Evolutionary conservation across 2,329 filamentous ascomycete genomes (phyloP).

Genomic region (Sporothrix pseudoabietina): DNA sequence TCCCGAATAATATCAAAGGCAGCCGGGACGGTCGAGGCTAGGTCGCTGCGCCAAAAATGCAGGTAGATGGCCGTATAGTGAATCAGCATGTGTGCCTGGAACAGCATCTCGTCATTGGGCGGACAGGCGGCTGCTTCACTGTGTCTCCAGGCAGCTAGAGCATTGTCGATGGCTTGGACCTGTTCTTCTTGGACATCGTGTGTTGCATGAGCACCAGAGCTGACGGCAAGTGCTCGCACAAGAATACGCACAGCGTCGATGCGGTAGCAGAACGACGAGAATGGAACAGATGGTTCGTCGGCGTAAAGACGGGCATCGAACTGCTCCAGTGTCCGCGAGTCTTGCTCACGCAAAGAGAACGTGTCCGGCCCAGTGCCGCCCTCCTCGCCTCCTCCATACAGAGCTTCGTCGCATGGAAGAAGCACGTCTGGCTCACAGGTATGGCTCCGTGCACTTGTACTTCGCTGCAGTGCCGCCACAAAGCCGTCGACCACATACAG

Average conservation of each 20-base stretch:
- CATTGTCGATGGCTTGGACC: conserved; percentile 17
- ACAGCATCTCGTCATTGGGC: conserved; percentile 13
- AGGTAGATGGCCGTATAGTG: conserved; percentile 15
- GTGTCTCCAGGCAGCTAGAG: conserved; percentile 7
- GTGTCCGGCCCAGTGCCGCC: not conserved
- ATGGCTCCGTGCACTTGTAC: not conserved
- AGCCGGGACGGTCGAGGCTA: not conserved
- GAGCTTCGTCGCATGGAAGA: not conserved
- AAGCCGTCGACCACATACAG: conserved; percentile 11
- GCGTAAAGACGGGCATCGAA: conserved; percentile 5
- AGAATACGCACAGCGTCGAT: conserved; percentile 6
- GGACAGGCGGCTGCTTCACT: not conserved
- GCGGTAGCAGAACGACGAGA: conserved; percentile 13
- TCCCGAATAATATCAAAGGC: conserved; percentile 15
- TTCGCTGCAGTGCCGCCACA: conserved; percentile 4
- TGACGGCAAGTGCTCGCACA: not conserved
- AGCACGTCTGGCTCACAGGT: conserved; percentile 1
- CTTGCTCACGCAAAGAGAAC: not conserved
- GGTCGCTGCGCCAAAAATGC: conserved; percentile 18
- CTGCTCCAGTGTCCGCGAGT: not conserved
- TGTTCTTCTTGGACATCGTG: conserved; percentile 18
- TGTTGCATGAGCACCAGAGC: not conserved
- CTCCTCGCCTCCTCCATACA: not conserved
- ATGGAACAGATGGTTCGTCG: not conserved
- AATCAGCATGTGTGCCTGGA: conserved; percentile 12